These are phyloP conservation scores for Aspergillus ibericus DNA, from an alignment of 2,329 filamentous ascomycete genomes.

Conservation along the genomic window DNA sequence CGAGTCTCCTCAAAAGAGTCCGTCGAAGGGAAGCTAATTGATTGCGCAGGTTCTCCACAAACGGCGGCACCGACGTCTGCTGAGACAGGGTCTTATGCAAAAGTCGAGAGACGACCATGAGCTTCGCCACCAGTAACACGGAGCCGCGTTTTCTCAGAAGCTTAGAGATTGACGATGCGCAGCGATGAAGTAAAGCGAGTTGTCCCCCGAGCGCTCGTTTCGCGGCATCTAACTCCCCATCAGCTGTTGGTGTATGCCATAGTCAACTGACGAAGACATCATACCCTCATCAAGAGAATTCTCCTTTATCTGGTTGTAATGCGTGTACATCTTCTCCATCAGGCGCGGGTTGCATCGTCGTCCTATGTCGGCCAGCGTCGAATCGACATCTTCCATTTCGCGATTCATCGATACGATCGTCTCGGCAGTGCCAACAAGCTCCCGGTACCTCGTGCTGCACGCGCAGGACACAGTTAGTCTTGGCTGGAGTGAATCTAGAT, in stretches of 20 bases:
- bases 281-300: constrained; percentile 36
- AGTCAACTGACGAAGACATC: neutral
- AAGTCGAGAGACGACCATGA: constrained; percentile 73
- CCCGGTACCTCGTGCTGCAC: constrained; percentile 70
- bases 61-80: constrained; percentile 45
- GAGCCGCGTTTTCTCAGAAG: constrained; percentile 54
- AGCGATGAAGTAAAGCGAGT: constrained; percentile 58
- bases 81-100: constrained; percentile 72
- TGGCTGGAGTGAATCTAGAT: neutral
- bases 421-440: constrained; percentile 87
- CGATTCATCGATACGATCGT: constrained; percentile 86
- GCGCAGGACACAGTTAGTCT: constrained; percentile 12
- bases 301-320: constrained; percentile 54
- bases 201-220: constrained; percentile 56
- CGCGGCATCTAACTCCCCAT: constrained; percentile 37
- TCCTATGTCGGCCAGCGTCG: constrained; percentile 69
- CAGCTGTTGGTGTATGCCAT: constrained; percentile 13
- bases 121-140: constrained; percentile 63
- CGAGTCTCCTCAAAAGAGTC: constrained; percentile 65
- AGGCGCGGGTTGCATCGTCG: constrained; percentile 72
- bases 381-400: constrained; percentile 74
- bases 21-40: constrained; percentile 63
- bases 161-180: constrained; percentile 53
- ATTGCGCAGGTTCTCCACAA: constrained; percentile 64
- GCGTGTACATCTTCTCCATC: constrained; percentile 64